Base-by-base conservation (phyloP, 2,329 filamentous ascomycete species). In the Hirsutella rhossiliensis region DNA sequence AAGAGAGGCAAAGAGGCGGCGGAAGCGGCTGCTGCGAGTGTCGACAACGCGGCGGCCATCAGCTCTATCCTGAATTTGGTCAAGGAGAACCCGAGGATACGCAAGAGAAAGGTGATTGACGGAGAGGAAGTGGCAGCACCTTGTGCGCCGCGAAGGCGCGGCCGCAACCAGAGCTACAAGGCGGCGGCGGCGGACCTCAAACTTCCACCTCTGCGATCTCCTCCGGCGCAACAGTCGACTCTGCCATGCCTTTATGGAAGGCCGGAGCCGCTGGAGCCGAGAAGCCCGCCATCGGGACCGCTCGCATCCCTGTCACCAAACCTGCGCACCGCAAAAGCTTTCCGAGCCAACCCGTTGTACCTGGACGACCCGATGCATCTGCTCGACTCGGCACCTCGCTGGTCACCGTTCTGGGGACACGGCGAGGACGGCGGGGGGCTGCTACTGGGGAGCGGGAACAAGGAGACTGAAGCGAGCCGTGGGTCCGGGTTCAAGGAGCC, bases 31-130 rank as follows among this genome's bases (percentile, higher is more conserved):
- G 17, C 5, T 19, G 34, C 13, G 13, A 17, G 9, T 18, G n/a
- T 37, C 34, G 45, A 45, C 18, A 28, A 38, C 13, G 38, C 44
- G 30, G 28, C 45, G 11, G 38, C 40, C 28, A 46, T 48, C 38
- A 66, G 56, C 46, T 74, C 73, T 4, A 76, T 76, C n/a, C 56
- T 69, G 4, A 62, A 66, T 9, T 68, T 71, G 2, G 72, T 76
- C 46, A 76, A 76, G 53, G 59, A 61, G 11, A 67, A 71, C 34
- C 65, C 64, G 6, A 64, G 70, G 19, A 59, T 64, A 34, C 62
- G 71, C 46, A 73, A 69, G 53, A 64, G 65, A 13, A 73, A 72
- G 52, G 63, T 58, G 50, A 65, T 71, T 43, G 57, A 66, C 20
- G 68, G 67, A 9, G 64, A 61, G 36, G 59, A 62, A 43, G 54